phyloP scores from a whole-genome alignment of 2,329 filamentous ascomycete genomes.

The Clonostachys solani region DNA sequence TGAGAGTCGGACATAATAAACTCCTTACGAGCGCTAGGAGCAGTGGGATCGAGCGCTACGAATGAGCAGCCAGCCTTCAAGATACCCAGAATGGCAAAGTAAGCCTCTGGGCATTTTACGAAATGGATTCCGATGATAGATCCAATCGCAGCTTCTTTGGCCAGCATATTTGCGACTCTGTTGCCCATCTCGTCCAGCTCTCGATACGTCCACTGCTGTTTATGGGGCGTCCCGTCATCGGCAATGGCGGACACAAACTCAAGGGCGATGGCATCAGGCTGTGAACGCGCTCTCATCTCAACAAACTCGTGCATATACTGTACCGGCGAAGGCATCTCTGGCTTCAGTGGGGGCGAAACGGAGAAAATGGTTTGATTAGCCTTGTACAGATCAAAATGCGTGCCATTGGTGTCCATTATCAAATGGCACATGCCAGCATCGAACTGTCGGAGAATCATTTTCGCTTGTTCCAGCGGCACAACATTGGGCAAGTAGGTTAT shows the following conservation, averaged over 20 bases:
- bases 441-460: slow-evolving; percentile 65
- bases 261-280: slow-evolving; percentile 62
- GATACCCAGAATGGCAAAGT: slow-evolving; percentile 76
- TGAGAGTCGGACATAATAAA: slow-evolving; percentile 76
- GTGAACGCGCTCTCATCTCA: slow-evolving; percentile 51
- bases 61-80: slow-evolving; percentile 80
- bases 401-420: slow-evolving; percentile 39
- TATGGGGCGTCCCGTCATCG: neutral
- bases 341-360: slow-evolving; percentile 56
- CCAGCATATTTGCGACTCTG: slow-evolving; percentile 63
- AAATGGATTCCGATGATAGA: slow-evolving; percentile 72
- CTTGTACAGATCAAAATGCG: slow-evolving; percentile 29
- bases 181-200: slow-evolving; percentile 70
- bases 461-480: slow-evolving; percentile 65
- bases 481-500: slow-evolving; percentile 62
- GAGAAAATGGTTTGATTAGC: slow-evolving; percentile 48
- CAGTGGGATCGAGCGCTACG: slow-evolving; percentile 72
- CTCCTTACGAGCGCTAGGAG: slow-evolving; percentile 67
- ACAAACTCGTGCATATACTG: slow-evolving; percentile 74
- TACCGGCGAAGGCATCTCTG: slow-evolving; percentile 52
- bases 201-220: slow-evolving; percentile 65
- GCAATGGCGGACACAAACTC: slow-evolving; percentile 66
- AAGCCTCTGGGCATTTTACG: slow-evolving; percentile 80
- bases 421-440: slow-evolving; percentile 61
- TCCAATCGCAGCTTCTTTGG: slow-evolving; percentile 45